phyloP scores from a whole-genome alignment of 129 eudicot genomes.

The Saposhnikovia divaricata region DNA sequence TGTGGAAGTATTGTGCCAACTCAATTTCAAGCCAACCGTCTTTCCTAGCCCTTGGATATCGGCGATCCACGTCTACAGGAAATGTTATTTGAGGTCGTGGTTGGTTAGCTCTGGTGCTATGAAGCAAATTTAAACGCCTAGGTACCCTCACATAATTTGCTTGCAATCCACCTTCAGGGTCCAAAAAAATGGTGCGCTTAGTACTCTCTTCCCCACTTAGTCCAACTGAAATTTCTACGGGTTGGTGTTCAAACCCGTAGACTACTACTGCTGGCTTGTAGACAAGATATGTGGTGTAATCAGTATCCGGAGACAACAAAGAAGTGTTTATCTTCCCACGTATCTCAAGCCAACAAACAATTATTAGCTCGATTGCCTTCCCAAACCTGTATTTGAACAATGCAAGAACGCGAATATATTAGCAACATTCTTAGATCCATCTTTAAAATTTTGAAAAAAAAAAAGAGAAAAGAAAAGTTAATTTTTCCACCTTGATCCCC shows the following conservation, averaged over 20 bases:
- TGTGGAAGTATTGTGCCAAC: constrained; percentile 29
- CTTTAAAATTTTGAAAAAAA: too few relatives aligned
- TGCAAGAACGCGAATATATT: too few relatives aligned
- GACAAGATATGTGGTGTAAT: constrained; percentile 60
- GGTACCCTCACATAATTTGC: background rate
- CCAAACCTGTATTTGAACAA: too few relatives aligned
- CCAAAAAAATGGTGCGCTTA: constrained; percentile 27
- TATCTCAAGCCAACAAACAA: too few relatives aligned
- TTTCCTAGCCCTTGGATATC: constrained; percentile 23
- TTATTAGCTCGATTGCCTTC: too few relatives aligned
- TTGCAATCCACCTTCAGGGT: constrained; percentile 15
- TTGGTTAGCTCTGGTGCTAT: constrained; percentile 6
- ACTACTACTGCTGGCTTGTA: constrained; percentile 27
- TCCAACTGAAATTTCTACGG: constrained; percentile 41
- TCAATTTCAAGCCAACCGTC: constrained; percentile 57
- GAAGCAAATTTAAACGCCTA: background rate
- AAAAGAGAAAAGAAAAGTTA: too few relatives aligned
- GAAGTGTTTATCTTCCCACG: too few relatives aligned
- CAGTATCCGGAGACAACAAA: too few relatives aligned
- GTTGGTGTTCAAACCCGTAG: constrained; percentile 40
- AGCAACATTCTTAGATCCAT: too few relatives aligned
- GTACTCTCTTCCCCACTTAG: constrained; percentile 30
- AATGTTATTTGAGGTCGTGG: constrained; percentile 12
- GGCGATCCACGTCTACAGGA: constrained; percentile 8
- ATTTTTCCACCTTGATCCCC: too few relatives aligned